Base-by-base conservation (phyloP, 2,329 filamentous ascomycete species). In the Parastagonospora nodorum region DNA sequence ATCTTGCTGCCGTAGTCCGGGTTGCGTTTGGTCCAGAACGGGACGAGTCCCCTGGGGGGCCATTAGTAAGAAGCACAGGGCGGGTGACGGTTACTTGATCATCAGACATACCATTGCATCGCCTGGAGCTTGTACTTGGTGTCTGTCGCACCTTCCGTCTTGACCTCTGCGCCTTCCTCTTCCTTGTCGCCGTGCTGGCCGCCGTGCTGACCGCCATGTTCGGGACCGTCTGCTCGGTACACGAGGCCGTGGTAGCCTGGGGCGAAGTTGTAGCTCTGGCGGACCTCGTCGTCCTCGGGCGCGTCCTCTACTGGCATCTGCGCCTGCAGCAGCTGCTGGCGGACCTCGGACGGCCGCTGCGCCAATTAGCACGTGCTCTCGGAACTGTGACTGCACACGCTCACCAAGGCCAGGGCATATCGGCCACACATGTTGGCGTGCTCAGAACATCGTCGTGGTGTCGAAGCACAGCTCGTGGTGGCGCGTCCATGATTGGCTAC, bases 251-350 rank as follows among this genome's bases (percentile, higher is more conserved):
- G 82, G 55, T 91, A 89, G 0, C 92, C 89, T 0, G 94, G 94
- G 0, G 93, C 91, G 69, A 99, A 95, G 72, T 97, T 97, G 77
- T 95, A 96, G 31, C 84, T 91, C 67, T 90, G 88, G 32, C 89
- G 84, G 30, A 85, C 76, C 40, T 78, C 83, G 14, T 90, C 84
- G 61, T 96, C 90, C 4, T 83, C 82, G 0, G 90, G 89, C 1
- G 83, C 85, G 49, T 91, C 84, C 50, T 87, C 81, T 2, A 90
- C 85, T 2, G 81, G 82, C 84, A 96, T 89, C 54, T 87, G 80
- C 62, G 91, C 83, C 31, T 91, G 81, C 64, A 89, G 82, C 6
- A 97, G 79, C 70, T 88, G 86, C 48, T 81, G 83, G 45, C 88
- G 87, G 50, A 96, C 82, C 69, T 91, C 88, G 19, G 86, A 88